These are phyloP conservation scores for Lagenaria siceraria DNA, from an alignment of 306 rosid genomes.

Conservation along the genomic window DNA sequence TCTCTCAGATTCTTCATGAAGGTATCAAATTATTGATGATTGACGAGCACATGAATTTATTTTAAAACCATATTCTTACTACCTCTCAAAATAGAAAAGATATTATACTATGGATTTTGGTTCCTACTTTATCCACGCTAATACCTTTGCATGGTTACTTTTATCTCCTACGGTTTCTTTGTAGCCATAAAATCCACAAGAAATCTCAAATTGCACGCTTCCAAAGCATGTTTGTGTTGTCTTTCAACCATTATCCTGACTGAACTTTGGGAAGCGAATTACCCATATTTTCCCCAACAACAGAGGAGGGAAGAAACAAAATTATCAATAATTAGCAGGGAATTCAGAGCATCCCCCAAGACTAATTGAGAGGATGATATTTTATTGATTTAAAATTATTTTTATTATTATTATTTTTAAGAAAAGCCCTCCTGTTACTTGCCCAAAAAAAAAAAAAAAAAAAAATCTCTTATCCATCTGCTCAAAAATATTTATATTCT, in stretches of 20 bases:
- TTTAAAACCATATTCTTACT: neutral
- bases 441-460: too few relatives aligned
- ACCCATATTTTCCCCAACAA: too few relatives aligned
- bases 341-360: too few relatives aligned
- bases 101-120: neutral
- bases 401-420: neutral
- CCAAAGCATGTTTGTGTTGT: neutral
- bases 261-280: neutral
- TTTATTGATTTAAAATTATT: too few relatives aligned
- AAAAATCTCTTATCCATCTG: neutral
- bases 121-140: neutral
- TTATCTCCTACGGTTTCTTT: neutral
- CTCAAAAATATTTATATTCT: neutral
- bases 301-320: too few relatives aligned
- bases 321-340: too few relatives aligned
- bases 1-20: neutral
- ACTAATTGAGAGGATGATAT: too few relatives aligned
- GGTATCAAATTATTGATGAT: neutral
- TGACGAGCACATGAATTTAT: neutral
- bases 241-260: neutral
- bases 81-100: neutral
- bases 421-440: too few relatives aligned
- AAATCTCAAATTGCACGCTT: neutral
- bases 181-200: neutral
- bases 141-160: too few relatives aligned